phyloP scores from a whole-genome alignment of 495 filamentous ascomycete species.

The Annulohypoxylon stygium region DNA sequence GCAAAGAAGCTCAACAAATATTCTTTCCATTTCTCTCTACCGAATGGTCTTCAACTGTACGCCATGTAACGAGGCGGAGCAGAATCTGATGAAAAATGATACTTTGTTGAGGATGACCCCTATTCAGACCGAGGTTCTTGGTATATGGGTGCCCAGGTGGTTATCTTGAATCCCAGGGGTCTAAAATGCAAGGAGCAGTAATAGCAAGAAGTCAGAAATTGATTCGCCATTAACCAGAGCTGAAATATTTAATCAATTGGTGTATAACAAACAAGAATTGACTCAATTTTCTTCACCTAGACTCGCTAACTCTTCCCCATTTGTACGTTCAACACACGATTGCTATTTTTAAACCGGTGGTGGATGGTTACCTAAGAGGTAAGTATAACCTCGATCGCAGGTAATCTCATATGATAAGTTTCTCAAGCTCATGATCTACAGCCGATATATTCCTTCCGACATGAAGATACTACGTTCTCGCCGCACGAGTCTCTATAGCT shows the following conservation, averaged over 20 bases:
- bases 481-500: slow-evolving; percentile 6
- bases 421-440: slow-evolving; percentile 10
- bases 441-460: slow-evolving; percentile 5
- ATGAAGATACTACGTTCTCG: slow-evolving; percentile 8
- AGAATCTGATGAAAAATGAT: not conserved
- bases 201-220: not conserved
- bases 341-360: not conserved
- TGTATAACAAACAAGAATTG: not conserved
- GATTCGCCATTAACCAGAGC: not conserved
- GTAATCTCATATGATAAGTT: slow-evolving; percentile 16
- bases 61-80: not conserved
- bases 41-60: not conserved
- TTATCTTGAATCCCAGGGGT: not conserved
- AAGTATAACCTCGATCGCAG: not conserved
- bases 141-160: not conserved
- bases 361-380: not conserved
- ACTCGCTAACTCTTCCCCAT: not conserved
- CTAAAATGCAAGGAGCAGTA: not conserved
- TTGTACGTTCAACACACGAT: not conserved
- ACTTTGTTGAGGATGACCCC: not conserved
- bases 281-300: not conserved
- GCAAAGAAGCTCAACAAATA: not conserved
- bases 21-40: not conserved
- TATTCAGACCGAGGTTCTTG: not conserved
- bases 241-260: not conserved